Conservation (phyloP, 805 yeast genomes). For the Candida ovalis region DNA sequence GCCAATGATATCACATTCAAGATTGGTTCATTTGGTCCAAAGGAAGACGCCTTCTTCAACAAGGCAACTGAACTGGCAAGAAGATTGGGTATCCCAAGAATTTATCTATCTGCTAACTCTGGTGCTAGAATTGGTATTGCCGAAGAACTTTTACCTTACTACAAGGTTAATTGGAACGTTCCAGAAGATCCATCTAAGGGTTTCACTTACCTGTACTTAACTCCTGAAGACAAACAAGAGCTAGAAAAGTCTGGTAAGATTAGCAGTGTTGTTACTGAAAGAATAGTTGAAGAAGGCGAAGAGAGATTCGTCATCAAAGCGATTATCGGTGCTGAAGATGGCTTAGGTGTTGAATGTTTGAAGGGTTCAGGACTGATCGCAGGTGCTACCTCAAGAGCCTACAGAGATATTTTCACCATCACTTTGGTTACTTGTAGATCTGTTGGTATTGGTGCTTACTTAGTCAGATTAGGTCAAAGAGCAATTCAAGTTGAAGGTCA, state of each 20-base stretch:
- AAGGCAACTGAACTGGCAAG: slow-evolving; percentile 91
- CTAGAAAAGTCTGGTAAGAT: slow-evolving; percentile 58
- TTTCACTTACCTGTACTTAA: slow-evolving; percentile 81
- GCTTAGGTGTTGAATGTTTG: slow-evolving; percentile 97
- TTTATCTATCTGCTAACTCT: slow-evolving; percentile 95
- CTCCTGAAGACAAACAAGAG: slow-evolving; percentile 57
- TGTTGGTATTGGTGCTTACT: slow-evolving; percentile 99
- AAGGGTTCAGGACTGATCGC: slow-evolving; percentile 98
- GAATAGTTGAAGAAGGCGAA: slow-evolving; percentile 79
- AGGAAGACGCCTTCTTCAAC: slow-evolving; percentile 88
- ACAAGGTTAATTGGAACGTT: slow-evolving; percentile 91
- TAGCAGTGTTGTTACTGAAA: slow-evolving; percentile 67
- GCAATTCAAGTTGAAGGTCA: slow-evolving; percentile 98
- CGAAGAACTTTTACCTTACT: slow-evolving; percentile 86
- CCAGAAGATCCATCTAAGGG: slow-evolving; percentile 75
- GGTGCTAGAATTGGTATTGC: slow-evolving; percentile 99
- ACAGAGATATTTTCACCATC: slow-evolving; percentile 94
- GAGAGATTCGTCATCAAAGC: slow-evolving; percentile 77
- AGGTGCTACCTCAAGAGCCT: slow-evolving; percentile 97
- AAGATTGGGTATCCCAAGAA: slow-evolving; percentile 88
- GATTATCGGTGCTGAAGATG: slow-evolving; percentile 91
- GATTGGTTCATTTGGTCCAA: slow-evolving; percentile 98
- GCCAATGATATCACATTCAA: slow-evolving; percentile 97
- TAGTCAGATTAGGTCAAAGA: slow-evolving; percentile 97
- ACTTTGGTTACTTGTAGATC: slow-evolving; percentile 99